Conservation (phyloP, 2,329 filamentous ascomycete genomes). For the Claviceps africana region DNA sequence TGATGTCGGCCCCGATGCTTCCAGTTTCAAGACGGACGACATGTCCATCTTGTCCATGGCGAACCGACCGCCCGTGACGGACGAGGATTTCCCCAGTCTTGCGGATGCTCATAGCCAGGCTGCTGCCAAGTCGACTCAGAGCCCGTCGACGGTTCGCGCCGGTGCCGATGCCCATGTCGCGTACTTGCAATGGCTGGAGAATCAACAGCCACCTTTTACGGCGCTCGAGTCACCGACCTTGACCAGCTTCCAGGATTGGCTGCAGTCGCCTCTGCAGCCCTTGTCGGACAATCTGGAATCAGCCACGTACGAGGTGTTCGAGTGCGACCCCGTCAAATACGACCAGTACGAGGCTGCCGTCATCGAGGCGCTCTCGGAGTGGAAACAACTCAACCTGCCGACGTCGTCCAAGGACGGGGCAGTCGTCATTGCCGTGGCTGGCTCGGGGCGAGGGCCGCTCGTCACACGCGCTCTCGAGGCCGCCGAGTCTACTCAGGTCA, state of each 20-base stretch:
- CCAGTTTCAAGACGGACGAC: conserved; percentile 15
- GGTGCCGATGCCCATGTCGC: conserved; percentile 42
- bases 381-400: conserved; percentile 57
- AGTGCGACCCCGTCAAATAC: conserved; percentile 97
- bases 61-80: conserved; percentile 22
- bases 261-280: conserved; percentile 88
- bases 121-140: conserved; percentile 4
- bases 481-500: conserved; percentile 59
- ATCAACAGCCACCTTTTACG: conserved; percentile 54
- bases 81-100: conserved; percentile 52
- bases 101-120: conserved; percentile 43
- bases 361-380: conserved; percentile 66
- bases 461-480: conserved; percentile 78
- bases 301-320: conserved; percentile 95
- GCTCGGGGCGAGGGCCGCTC: conserved; percentile 81
- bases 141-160: conserved; percentile 17
- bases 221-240: conserved; percentile 37
- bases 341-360: conserved; percentile 86
- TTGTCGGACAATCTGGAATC: conserved; percentile 94
- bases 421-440: conserved; percentile 81
- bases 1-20: conserved; percentile 40
- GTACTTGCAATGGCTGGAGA: conserved; percentile 75
- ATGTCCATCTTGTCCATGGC: conserved; percentile 13
- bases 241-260: conserved; percentile 69
- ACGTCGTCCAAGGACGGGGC: conserved; percentile 55